Evolutionary conservation across 2,329 filamentous ascomycete genomes (phyloP).

Genomic region (Aspergillus fumigatiaffinis): DNA sequence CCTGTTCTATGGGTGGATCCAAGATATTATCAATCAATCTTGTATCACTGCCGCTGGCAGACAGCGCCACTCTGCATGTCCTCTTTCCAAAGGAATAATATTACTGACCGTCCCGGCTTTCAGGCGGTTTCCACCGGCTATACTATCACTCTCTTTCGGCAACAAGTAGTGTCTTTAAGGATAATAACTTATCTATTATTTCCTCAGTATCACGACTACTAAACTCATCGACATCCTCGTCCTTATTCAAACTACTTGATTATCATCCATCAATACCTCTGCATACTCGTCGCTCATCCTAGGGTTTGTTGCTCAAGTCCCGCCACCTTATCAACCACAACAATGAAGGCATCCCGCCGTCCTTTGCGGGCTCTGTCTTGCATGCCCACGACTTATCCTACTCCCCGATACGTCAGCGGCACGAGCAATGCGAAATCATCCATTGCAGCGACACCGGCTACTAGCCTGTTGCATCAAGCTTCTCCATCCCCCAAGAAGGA

Average conservation of each 20-base stretch:
- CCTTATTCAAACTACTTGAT: not conserved
- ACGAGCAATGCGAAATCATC: slow-evolving; percentile 32
- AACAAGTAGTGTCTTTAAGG: not conserved
- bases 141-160: not conserved
- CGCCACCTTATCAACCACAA: slow-evolving; percentile 1
- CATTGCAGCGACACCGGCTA: slow-evolving; percentile 18
- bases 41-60: too few relatives aligned
- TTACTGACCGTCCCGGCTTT: slow-evolving; percentile 18
- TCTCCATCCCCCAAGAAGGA: slow-evolving; percentile 21
- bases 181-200: not conserved
- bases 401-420: slow-evolving; percentile 27
- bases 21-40: not conserved
- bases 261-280: not conserved
- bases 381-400: slow-evolving; percentile 8
- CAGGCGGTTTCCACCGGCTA: slow-evolving; percentile 24
- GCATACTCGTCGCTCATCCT: not conserved
- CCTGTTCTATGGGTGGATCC: not conserved
- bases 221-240: not conserved
- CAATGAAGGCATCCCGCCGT: slow-evolving; percentile 28
- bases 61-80: not conserved
- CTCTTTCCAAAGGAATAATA: not conserved
- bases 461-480: slow-evolving; percentile 19
- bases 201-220: not conserved
- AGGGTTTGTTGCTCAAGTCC: not conserved
- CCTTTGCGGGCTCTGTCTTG: slow-evolving; percentile 20